A percentile compares a stretch with the other conserved stretches of the same genome.
Conservation (phyloP, 2,329 filamentous ascomycete genomes). For the Fonsecaea erecta region DNA sequence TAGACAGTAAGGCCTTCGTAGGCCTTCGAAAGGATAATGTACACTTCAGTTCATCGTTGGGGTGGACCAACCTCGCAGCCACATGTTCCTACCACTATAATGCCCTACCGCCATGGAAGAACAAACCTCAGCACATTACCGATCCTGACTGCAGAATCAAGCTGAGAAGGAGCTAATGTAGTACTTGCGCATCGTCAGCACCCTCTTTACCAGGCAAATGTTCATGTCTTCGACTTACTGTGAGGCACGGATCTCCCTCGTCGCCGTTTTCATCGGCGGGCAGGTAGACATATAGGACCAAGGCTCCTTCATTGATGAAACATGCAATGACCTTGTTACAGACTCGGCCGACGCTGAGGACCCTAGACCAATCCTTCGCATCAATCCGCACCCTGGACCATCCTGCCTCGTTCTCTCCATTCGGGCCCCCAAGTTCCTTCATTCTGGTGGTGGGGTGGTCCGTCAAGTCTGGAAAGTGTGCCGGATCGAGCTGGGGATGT, state of each 20-base stretch:
- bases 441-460: conserved; percentile 84
- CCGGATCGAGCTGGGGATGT: conserved; percentile 85
- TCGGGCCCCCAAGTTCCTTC: conserved; percentile 60
- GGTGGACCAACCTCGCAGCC: neutral
- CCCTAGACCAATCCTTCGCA: conserved; percentile 89
- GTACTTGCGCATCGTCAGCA: conserved; percentile 42
- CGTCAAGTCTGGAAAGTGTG: conserved; percentile 70
- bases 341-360: conserved; percentile 87
- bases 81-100: neutral
- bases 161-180: conserved; percentile 51
- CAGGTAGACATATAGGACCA: conserved; percentile 54
- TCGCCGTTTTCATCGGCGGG: conserved; percentile 46
- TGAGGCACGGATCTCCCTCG: conserved; percentile 51
- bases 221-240: conserved; percentile 42
- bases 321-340: conserved; percentile 93
- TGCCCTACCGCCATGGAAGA: neutral
- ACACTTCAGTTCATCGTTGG: neutral
- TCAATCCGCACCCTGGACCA: conserved; percentile 93
- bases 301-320: conserved; percentile 52
- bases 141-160: neutral
- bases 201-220: neutral
- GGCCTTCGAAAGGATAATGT: neutral
- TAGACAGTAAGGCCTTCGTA: neutral
- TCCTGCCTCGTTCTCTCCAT: conserved; percentile 72
- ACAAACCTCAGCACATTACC: neutral